Evolutionary conservation across 179 eudicot genomes (phyloP).

Genomic region (Beta macrorhiza): DNA sequence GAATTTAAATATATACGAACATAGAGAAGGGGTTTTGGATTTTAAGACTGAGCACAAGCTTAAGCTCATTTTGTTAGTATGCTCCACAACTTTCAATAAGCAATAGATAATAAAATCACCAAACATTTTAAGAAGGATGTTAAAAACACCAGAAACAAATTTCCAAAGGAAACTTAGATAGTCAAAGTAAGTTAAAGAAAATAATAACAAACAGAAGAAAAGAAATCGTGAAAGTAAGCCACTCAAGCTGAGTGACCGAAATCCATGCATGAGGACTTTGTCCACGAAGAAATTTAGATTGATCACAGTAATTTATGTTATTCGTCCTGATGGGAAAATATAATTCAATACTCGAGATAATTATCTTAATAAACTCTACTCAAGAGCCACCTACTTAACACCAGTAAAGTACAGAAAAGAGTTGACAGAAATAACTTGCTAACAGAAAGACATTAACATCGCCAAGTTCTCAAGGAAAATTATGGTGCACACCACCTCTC

Average conservation of each 20-base stretch:
- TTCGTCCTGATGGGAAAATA: background rate
- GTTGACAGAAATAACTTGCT: background rate
- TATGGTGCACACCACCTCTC: background rate
- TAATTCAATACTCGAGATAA: background rate
- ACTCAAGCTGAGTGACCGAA: background rate
- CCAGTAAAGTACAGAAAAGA: background rate
- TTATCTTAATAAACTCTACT: background rate
- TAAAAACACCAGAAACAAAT: background rate
- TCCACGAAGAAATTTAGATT: background rate
- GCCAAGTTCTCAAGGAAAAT: background rate
- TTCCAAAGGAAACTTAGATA: background rate
- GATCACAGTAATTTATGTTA: background rate
- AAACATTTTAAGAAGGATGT: background rate
- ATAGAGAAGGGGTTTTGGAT: background rate
- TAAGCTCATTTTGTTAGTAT: background rate
- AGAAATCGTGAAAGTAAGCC: background rate
- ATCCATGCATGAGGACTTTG: slow-evolving; percentile 1
- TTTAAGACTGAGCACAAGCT: background rate
- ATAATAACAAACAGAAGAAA: background rate
- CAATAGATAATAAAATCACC: background rate
- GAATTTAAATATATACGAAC: background rate
- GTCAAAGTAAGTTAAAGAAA: background rate
- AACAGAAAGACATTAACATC: background rate
- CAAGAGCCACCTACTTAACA: background rate
- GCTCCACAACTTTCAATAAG: background rate